Conservation (phyloP, 768 basidiomycete genomes). For the Amanita pallidorosea region DNA sequence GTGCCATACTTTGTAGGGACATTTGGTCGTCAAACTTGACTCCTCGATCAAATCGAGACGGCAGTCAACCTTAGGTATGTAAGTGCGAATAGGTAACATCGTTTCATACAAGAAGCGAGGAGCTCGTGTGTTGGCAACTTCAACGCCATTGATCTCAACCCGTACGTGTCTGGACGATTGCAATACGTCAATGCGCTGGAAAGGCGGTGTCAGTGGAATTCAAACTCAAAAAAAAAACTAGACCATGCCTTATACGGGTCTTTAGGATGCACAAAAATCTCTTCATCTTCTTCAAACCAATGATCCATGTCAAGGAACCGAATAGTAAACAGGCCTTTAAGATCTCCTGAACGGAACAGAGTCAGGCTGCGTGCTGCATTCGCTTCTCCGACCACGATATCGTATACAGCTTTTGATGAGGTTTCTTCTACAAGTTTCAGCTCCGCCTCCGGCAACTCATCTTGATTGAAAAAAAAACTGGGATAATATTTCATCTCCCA, state of each 20-base stretch:
- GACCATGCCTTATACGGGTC: slow-evolving; percentile 55
- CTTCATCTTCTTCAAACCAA: slow-evolving; percentile 65
- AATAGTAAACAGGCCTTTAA: slow-evolving; percentile 39
- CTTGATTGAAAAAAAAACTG: slow-evolving; percentile 38
- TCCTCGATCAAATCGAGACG: slow-evolving; percentile 36
- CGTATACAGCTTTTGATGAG: slow-evolving; percentile 27
- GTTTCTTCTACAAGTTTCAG: slow-evolving; percentile 18
- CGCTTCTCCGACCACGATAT: slow-evolving; percentile 32
- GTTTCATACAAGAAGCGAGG: slow-evolving; percentile 53
- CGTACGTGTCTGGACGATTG: slow-evolving; percentile 52
- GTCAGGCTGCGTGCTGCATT: slow-evolving; percentile 24
- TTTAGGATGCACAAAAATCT: slow-evolving; percentile 49
- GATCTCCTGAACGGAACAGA: slow-evolving; percentile 18
- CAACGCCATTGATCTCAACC: slow-evolving; percentile 49
- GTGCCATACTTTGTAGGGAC: slow-evolving; percentile 52
- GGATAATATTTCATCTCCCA: slow-evolving; percentile 50
- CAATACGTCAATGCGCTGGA: slow-evolving; percentile 51
- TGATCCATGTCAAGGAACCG: slow-evolving; percentile 40
- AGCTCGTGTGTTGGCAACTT: slow-evolving; percentile 45
- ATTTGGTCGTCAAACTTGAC: slow-evolving; percentile 35
- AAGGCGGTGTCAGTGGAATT: background rate
- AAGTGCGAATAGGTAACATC: slow-evolving; percentile 37
- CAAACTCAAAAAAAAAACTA: background rate
- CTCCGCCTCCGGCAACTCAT: slow-evolving; percentile 32
- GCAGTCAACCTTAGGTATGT: slow-evolving; percentile 46